phyloP scores from a whole-genome alignment of 1,284 basidiomycete species.

The Blastosporella zonata region DNA sequence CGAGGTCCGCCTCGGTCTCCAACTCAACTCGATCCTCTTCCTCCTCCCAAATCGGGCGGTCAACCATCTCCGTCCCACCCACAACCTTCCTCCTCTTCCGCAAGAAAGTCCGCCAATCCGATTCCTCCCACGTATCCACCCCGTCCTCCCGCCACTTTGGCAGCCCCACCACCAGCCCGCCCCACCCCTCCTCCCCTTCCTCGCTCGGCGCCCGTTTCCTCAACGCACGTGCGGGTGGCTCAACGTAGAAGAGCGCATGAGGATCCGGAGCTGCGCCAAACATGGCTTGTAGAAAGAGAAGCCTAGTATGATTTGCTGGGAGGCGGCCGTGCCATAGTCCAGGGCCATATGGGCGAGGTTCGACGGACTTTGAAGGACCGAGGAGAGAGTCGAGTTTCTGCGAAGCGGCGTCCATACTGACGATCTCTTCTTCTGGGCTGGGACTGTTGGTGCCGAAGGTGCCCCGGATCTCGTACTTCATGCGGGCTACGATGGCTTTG shows the following conservation, averaged over 20 bases:
- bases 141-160: conserved; percentile 12
- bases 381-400: conserved; percentile 18
- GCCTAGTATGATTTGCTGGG: conserved; percentile 11
- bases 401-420: background rate
- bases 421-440: background rate
- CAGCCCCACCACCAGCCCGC: conserved; percentile 11
- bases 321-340: conserved; percentile 13
- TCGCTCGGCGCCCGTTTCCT: conserved; percentile 6
- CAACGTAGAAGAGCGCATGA: background rate
- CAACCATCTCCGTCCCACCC: background rate
- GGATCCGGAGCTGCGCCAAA: conserved; percentile 14
- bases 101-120: conserved; percentile 9
- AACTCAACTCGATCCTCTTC: conserved; percentile 1
- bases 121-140: conserved; percentile 8
- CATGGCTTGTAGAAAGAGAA: conserved; percentile 14
- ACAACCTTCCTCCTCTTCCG: conserved; percentile 2
- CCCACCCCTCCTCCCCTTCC: conserved; percentile 7
- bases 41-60: conserved; percentile 3
- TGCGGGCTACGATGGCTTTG: conserved; percentile 36
- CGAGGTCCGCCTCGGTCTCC: background rate
- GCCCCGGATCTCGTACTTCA: conserved; percentile 25
- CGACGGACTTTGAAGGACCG: conserved; percentile 2
- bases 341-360: conserved; percentile 4
- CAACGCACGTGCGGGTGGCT: conserved; percentile 11
- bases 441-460: background rate